phyloP scores from a whole-genome alignment of 1,139 yeast species.

The Blastobotrys apis region DNA sequence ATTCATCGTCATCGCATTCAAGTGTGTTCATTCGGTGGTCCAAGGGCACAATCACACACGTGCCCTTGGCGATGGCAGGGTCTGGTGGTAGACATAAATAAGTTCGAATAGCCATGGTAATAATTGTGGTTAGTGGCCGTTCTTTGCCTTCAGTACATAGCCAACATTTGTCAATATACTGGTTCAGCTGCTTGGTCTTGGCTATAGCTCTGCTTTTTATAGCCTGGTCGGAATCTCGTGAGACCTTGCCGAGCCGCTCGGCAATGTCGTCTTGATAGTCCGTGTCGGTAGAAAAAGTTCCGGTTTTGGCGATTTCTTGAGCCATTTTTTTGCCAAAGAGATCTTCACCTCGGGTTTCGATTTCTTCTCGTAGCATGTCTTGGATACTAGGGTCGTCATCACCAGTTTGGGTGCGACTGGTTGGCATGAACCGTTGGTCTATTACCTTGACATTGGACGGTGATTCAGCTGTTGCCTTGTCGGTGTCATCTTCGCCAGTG shows the following conservation, averaged over 20 bases:
- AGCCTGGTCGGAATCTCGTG: slow-evolving; percentile 20
- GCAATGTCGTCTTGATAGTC: slow-evolving; percentile 46
- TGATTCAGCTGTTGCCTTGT: not conserved
- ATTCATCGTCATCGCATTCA: slow-evolving; percentile 43
- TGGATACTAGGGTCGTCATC: slow-evolving; percentile 36
- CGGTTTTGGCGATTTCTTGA: slow-evolving; percentile 38
- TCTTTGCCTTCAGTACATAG: slow-evolving; percentile 38
- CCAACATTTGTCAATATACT: slow-evolving; percentile 38
- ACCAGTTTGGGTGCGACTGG: not conserved
- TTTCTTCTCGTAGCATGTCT: slow-evolving; percentile 41
- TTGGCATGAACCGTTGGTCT: slow-evolving; percentile 14
- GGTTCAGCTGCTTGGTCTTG: slow-evolving; percentile 30
- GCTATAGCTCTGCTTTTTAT: slow-evolving; percentile 31
- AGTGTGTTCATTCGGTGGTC: slow-evolving; percentile 42
- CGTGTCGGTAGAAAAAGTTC: slow-evolving; percentile 35
- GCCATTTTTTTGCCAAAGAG: slow-evolving; percentile 25
- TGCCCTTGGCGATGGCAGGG: slow-evolving; percentile 38
- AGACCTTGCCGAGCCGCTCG: slow-evolving; percentile 33
- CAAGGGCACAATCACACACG: slow-evolving; percentile 42
- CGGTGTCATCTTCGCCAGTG: slow-evolving; percentile 7
- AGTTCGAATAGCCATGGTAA: slow-evolving; percentile 33
- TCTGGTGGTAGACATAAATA: slow-evolving; percentile 35
- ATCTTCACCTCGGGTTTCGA: slow-evolving; percentile 26
- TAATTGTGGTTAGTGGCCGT: slow-evolving; percentile 27
- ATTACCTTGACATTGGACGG: slow-evolving; percentile 9